Evolutionary conservation across 2,329 filamentous ascomycete species (phyloP).

Genomic region (Aspergillus sp.): DNA sequence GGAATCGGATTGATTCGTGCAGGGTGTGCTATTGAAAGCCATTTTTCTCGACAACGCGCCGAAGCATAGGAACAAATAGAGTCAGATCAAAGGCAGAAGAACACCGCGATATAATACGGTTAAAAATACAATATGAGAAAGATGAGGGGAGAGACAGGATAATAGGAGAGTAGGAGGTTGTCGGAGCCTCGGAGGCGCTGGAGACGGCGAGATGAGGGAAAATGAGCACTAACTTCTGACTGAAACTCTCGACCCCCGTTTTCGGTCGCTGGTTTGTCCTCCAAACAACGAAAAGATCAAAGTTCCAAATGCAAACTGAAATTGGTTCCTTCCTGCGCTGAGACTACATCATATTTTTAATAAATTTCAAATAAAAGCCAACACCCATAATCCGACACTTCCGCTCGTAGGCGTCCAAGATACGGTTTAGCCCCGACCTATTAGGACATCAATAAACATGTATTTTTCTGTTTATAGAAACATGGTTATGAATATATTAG

Average conservation of each 20-base stretch:
- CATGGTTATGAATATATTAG: conserved; percentile 10
- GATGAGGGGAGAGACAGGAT: background rate
- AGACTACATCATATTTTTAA: background rate
- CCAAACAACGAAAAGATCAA: background rate
- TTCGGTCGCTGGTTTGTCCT: background rate
- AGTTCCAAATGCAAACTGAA: background rate
- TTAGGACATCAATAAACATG: background rate
- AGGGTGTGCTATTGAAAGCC: conserved; percentile 20
- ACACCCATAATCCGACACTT: background rate
- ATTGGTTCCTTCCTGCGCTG: background rate
- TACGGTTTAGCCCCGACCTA: background rate
- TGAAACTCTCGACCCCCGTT: background rate
- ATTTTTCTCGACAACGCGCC: conserved; percentile 15
- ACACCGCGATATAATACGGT: background rate
- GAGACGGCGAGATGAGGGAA: background rate
- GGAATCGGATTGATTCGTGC: conserved; percentile 28
- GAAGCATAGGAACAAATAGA: background rate
- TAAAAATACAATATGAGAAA: background rate
- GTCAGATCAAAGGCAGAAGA: background rate
- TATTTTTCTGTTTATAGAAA: background rate
- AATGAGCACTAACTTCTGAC: background rate
- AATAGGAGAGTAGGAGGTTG: background rate
- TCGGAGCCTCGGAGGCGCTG: background rate
- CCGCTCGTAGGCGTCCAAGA: background rate
- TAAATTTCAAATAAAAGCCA: background rate